Evolutionary conservation across 176 grass and related monocot genomes (phyloP), one percentile per base, ranked within the genome.

Genomic region (Elymus sibiricus): DNA sequence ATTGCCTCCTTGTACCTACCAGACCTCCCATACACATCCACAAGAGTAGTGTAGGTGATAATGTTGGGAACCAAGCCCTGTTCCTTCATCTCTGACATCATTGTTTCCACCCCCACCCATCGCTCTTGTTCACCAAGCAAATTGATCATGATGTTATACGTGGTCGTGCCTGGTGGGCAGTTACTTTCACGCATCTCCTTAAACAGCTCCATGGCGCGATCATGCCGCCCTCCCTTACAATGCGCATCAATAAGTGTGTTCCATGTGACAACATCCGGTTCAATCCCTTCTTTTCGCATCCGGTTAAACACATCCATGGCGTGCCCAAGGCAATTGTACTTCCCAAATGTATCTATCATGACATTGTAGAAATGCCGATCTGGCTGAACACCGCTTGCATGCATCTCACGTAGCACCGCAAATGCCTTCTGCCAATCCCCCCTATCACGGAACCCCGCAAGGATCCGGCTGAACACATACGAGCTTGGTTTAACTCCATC

Each of bases 301-400:
- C 87, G 83, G 75, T 91, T 84, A 79, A 98, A 98, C 1, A 90
- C 92, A 88, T 98, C 96, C 83, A 94, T 89, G 25, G 93, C 96
- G 61, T 98, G 92, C 24, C 88, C 85, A 80, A 98, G 92, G 69
- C 90, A 93, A 78, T 98, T 98, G 76, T 98, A 90, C 78, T 94
- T 98, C 6, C 96, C 96, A 89, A 98, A 95, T 31, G 93, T 89
- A 81, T 98, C 93, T 11, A 98, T 95, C 96, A 98, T 95, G 51
- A 95, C 86, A 46, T 94, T 98, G 89, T 98, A 98, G 83, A 98
- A 98, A 90, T 98, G 93, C 0, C 96, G 77, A n/a, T 98, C 96
- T 17, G 96, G 96, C 6, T 76, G 87, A 19, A 98, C 80, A 5
- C 96, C 96, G 62, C 88, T 95, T 24, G 83, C 89, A 15, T 92